Base-by-base conservation (phyloP, 257 asterid genomes). In the Fraxinus anomala region DNA sequence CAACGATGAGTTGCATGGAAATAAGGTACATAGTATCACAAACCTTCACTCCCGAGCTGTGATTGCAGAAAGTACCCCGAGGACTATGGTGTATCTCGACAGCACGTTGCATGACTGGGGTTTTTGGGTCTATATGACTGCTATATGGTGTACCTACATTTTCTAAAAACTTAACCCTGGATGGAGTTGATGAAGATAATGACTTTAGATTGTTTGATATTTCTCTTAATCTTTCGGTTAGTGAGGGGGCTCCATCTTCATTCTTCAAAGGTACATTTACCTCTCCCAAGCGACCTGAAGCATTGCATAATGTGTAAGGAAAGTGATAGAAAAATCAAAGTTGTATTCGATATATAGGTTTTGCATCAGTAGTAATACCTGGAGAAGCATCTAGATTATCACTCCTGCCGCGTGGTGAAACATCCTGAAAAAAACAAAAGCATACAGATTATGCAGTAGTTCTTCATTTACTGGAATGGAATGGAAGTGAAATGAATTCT, bases 11-110 rank as follows among this genome's bases (percentile, higher is more conserved):
- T 24, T 40, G 36, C 16, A 74, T 39, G n/a, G 30, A 26, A 0
- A 54, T 73, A 63, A 44, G 39, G 30, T 17, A 44, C 37, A 37
- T 61, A 17, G 30, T 11, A 11, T 67, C 21, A 47, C 80, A 42
- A 56, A 94, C 98, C 97, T 94, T 91, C 82, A 88, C 72, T 36
- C 89, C 88, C 23, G 96, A 79, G 79, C 94, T 82, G 44, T 89
- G 85, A 76, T 86, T 82, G 82, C 85, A 77, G 54, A 92, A 86
- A 71, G 85, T 78, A 47, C 82, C 86, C 83, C 82, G 83, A 44
- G 97, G 96, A 78, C 84, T 94, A 37, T 73, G 71, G 74, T 80
- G 81, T 76, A 81, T 85, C 74, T 86, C 81, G 12, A 47, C 72
- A 72, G 66, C 81, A 72, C 26, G 79, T 70, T 85, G 87, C 79